Evolutionary conservation across 306 rosid species (phyloP).

Genomic region (Myrica gale): DNA sequence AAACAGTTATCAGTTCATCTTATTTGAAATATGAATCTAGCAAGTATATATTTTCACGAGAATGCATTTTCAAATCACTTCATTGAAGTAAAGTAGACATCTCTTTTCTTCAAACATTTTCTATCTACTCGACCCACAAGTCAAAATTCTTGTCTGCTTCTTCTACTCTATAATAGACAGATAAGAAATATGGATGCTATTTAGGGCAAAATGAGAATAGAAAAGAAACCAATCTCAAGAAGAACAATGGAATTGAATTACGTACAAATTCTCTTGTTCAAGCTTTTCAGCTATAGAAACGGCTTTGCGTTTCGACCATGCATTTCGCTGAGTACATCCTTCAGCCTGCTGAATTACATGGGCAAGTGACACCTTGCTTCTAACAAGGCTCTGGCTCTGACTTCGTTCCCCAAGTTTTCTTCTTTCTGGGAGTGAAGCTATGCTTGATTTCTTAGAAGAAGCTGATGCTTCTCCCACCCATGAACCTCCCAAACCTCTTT

Average conservation of each 20-base stretch:
- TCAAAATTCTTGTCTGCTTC: conserved; percentile 2
- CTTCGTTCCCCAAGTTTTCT: conserved; percentile 54
- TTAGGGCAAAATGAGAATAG: conserved; percentile 2
- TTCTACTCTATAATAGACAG: neutral
- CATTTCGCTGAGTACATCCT: conserved; percentile 64
- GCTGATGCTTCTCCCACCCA: conserved; percentile 37
- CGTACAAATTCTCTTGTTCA: conserved; percentile 94
- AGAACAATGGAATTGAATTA: conserved; percentile 26
- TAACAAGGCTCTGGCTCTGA: conserved; percentile 78
- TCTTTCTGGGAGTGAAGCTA: conserved; percentile 41
- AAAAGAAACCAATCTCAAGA: conserved; percentile 1
- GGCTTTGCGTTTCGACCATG: conserved; percentile 88
- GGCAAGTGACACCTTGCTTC: conserved; percentile 94
- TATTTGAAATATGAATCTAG: neutral
- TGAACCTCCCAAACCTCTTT: conserved; percentile 41
- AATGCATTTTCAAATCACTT: neutral
- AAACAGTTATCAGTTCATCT: neutral
- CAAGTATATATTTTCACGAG: neutral
- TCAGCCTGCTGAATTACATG: conserved; percentile 98
- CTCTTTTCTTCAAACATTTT: neutral
- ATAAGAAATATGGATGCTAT: conserved; percentile 10
- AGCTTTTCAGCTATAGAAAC: conserved; percentile 99
- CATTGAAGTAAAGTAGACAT: neutral
- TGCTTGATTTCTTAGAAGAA: conserved; percentile 46
- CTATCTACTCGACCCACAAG: neutral